Evolutionary conservation across 495 filamentous ascomycete species (phyloP).

Genomic region (Penicillium atrosanguineum): DNA sequence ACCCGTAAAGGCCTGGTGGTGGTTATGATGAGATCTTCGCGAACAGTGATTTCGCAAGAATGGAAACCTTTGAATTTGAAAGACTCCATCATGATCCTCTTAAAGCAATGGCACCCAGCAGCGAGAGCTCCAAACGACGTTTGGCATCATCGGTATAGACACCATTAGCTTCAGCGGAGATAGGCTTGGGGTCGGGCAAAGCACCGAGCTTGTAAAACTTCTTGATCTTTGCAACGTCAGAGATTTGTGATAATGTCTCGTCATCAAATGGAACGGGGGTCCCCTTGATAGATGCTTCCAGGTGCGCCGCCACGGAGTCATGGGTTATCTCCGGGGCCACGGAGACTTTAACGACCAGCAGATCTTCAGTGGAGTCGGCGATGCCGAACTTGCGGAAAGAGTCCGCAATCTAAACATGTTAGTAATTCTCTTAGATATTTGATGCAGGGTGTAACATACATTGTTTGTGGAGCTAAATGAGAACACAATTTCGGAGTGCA

Average conservation of each 20-base stretch:
- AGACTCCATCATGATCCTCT: constrained; percentile 49
- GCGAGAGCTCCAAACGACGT: constrained; percentile 56
- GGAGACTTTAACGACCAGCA: constrained; percentile 75
- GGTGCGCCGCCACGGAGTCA: constrained; percentile 58
- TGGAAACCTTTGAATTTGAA: background rate
- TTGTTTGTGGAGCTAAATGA: constrained; percentile 82
- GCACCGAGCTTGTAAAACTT: constrained; percentile 81
- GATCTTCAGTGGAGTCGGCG: constrained; percentile 58
- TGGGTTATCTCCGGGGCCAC: constrained; percentile 45
- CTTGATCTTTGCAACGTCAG: constrained; percentile 67
- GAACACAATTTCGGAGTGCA: constrained; percentile 91
- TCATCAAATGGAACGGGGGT: constrained; percentile 61
- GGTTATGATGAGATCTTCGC: background rate
- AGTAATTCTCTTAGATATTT: constrained; percentile 10
- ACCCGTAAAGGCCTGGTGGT: background rate
- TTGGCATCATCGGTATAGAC: constrained; percentile 27
- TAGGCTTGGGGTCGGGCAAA: constrained; percentile 26
- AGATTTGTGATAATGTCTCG: constrained; percentile 49
- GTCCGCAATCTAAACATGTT: constrained; percentile 71
- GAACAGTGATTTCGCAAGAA: background rate
- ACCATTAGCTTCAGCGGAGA: constrained; percentile 18
- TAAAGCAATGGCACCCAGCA: constrained; percentile 72
- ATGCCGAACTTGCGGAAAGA: constrained; percentile 88
- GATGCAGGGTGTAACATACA: constrained; percentile 43
- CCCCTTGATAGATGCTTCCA: constrained; percentile 62